These are phyloP conservation scores for Solanum tarijense DNA, from an alignment of 257 asterid species.

Conservation along the genomic window DNA sequence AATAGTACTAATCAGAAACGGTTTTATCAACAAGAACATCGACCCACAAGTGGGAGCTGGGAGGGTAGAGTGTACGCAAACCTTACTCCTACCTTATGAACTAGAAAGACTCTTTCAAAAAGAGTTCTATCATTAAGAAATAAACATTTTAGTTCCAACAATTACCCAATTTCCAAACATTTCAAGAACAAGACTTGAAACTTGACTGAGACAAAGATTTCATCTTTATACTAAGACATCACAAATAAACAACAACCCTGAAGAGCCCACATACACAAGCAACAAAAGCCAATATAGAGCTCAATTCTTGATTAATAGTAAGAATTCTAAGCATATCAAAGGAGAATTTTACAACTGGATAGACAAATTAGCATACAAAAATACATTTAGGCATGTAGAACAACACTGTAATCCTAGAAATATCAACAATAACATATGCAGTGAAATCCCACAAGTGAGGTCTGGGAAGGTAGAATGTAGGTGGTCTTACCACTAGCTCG, in stretches of 20 bases:
- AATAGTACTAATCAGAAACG: neutral
- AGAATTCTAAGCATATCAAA: neutral
- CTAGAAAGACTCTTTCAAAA: neutral
- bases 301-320: neutral
- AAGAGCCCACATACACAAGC: neutral
- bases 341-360: neutral
- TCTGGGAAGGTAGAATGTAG: neutral
- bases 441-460: neutral
- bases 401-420: neutral
- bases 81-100: neutral
- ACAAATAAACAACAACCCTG: neutral
- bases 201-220: neutral
- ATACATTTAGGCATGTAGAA: neutral
- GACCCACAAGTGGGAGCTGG: neutral
- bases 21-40: neutral
- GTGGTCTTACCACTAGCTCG: neutral
- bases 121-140: neutral
- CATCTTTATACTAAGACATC: neutral
- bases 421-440: neutral
- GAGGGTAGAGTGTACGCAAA: neutral
- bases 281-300: neutral
- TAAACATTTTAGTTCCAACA: neutral
- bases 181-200: neutral
- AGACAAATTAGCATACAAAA: neutral
- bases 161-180: neutral